Evolutionary conservation across 1,139 yeast species (phyloP).

Genomic region (Scheffersomyces insectosa): DNA sequence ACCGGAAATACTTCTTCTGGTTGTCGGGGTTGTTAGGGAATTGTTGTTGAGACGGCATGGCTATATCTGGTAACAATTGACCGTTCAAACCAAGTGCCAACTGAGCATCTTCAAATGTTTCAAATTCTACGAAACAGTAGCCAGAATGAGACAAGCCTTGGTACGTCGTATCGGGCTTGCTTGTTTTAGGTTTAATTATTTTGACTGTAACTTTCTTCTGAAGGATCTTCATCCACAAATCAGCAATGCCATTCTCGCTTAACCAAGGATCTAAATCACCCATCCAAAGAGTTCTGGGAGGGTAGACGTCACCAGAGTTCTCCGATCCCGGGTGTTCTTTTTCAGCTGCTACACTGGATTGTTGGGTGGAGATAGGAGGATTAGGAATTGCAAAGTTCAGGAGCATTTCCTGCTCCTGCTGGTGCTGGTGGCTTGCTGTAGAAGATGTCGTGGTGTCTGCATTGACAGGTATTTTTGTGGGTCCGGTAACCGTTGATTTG

Average conservation of each 20-base stretch:
- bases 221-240: constrained; percentile 58
- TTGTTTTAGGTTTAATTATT: constrained; percentile 50
- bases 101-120: constrained; percentile 62
- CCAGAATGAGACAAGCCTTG: constrained; percentile 58
- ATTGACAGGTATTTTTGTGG: constrained; percentile 4
- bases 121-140: constrained; percentile 73
- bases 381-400: constrained; percentile 42
- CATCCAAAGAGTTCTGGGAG: constrained; percentile 71
- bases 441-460: constrained; percentile 22
- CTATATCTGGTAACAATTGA: constrained; percentile 57
- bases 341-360: constrained; percentile 28
- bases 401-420: constrained; percentile 46
- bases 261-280: constrained; percentile 78
- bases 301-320: constrained; percentile 12
- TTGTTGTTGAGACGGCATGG: constrained; percentile 48
- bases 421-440: constrained; percentile 47
- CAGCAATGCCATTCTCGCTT: constrained; percentile 59
- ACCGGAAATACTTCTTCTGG: constrained; percentile 60
- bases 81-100: constrained; percentile 67
- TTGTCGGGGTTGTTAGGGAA: constrained; percentile 49
- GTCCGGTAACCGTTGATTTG: background rate
- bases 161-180: constrained; percentile 25
- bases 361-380: constrained; percentile 43
- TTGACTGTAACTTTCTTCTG: constrained; percentile 48
- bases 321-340: constrained; percentile 7